Percentiles rank a stretch among this genome's conserved stretches.
Evolutionary conservation across 2,329 filamentous ascomycete species (phyloP).

Genomic region (Botrytis deweyae): DNA sequence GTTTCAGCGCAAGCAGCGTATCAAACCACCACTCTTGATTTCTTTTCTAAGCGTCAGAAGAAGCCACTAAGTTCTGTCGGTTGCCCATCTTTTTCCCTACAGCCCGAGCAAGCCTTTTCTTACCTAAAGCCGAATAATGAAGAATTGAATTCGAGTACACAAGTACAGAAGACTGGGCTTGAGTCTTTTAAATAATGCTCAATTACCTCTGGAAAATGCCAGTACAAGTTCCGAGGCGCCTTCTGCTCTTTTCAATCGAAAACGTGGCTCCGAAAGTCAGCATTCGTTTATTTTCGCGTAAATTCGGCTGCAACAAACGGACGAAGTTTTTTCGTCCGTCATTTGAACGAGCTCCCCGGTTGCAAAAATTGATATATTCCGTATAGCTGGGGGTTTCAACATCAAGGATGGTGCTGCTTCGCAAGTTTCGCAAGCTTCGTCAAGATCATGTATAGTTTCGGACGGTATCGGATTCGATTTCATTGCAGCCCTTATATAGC

Average conservation of each 20-base stretch:
- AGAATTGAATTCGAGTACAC: neutral
- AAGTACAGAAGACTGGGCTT: neutral
- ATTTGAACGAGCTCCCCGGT: neutral
- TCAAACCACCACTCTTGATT: rapidly evolving
- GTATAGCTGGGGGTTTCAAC: no score
- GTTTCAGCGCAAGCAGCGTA: neutral
- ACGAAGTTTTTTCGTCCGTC: neutral
- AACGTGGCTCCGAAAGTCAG: rapidly evolving
- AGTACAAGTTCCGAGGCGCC: rapidly evolving
- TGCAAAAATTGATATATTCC: neutral
- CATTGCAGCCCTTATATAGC: neutral
- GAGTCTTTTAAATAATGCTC: neutral
- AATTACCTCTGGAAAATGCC: neutral
- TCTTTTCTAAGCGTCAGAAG: neutral
- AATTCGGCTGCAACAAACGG: neutral
- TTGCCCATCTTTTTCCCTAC: neutral
- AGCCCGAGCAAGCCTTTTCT: rapidly evolving
- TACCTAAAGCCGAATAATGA: neutral
- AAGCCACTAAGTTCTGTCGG: neutral
- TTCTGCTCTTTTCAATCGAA: neutral
- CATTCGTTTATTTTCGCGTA: neutral
- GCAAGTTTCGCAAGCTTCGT: neutral
- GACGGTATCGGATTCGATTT: neutral
- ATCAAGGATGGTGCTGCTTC: neutral
- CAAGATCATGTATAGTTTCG: neutral